phyloP scores from a whole-genome alignment of 2,329 filamentous ascomycete genomes.

The Aspergillus quadricinctus region DNA sequence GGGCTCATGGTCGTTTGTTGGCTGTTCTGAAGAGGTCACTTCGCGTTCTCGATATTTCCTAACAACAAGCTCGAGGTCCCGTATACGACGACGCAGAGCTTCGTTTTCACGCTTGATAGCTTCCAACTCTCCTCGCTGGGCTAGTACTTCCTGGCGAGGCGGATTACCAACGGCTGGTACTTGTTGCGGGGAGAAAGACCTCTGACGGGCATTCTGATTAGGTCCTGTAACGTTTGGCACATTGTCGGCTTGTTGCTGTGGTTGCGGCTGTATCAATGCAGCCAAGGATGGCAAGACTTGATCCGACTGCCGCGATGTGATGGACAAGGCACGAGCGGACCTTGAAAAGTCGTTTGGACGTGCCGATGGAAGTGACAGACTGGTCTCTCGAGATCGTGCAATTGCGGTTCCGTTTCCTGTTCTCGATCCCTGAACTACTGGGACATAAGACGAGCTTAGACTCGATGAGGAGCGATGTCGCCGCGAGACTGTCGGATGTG shows the following conservation, averaged over 20 bases:
- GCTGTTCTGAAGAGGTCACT: slow-evolving; percentile 1
- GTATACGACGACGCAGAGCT: slow-evolving; percentile 39
- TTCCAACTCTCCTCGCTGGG: slow-evolving; percentile 43
- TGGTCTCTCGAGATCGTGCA: slow-evolving; percentile 39
- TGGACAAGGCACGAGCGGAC: slow-evolving; percentile 35
- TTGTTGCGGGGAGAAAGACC: slow-evolving; percentile 26
- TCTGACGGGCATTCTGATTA: slow-evolving; percentile 27
- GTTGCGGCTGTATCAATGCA: slow-evolving; percentile 20
- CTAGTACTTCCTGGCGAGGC: slow-evolving; percentile 40
- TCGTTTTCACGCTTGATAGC: slow-evolving; percentile 45
- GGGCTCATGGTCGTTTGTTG: not conserved
- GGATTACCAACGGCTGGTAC: slow-evolving; percentile 24
- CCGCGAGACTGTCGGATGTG: slow-evolving; percentile 51
- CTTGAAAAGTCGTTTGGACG: slow-evolving; percentile 26
- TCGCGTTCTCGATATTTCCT: slow-evolving; percentile 27
- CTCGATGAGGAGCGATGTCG: slow-evolving; percentile 56
- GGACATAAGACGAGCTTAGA: slow-evolving; percentile 45
- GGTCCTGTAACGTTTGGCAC: slow-evolving; percentile 21
- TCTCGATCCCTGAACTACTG: slow-evolving; percentile 31
- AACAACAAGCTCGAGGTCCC: slow-evolving; percentile 39
- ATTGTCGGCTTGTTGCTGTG: slow-evolving; percentile 24
- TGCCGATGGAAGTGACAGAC: slow-evolving; percentile 20
- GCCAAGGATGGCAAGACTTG: slow-evolving; percentile 27
- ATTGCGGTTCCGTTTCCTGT: slow-evolving; percentile 40
- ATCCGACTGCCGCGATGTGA: slow-evolving; percentile 35